Evolutionary conservation across 1,284 basidiomycete genomes (phyloP), one percentile per base, ranked within the genome.

Genomic region (Rhizoctonia solani): DNA sequence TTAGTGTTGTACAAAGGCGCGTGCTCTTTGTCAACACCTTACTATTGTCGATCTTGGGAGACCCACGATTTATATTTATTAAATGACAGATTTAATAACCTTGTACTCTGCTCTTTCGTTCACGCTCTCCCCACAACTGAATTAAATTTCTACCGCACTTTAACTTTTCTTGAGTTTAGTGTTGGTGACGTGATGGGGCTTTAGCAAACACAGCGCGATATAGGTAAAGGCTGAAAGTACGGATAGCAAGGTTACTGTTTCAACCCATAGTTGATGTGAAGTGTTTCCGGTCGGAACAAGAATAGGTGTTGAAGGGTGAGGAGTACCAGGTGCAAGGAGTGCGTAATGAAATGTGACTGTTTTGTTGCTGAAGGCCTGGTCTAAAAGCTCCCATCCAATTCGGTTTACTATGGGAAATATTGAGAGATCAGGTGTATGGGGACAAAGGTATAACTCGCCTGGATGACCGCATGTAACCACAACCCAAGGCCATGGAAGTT

Each of bases 1-100:
- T 72, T 95, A 81, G 71, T 63, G 61, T 37, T 39, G 11, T 19
- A n/a, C 32, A n/a, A 29, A 37, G 19, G 29, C 34, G 29, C 23
- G 34, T 53, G 41, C 47, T 54, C 46, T 27, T 37, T 44, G 14
- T 44, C 41, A n/a, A 21, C 41, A 16, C 41, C 41, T 44, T 44
- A n/a, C 14, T 61, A 55, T n/a, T 53, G 30, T 53, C 27, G 39
- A 42, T 67, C 66, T 54, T 59, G 58, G 46, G 54, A 29, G 32
- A 23, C 30, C 23, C 41, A 27, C 32, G 46, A 37, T 49, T 50
- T 66, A 69, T 67, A 34, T 34, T 58, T 65, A 54, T 54, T 49
- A 30, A 55, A 13, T 54, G 41, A 32, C 58, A 55, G 30, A 42
- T 32, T 50, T 61, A n/a, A 34, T 29, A n/a, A 44, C n/a, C 41